Percentiles rank a stretch among this genome's conserved stretches.
phyloP scores from a whole-genome alignment of 2,329 filamentous ascomycete species.

The Phyllosticta citrichinensis region DNA sequence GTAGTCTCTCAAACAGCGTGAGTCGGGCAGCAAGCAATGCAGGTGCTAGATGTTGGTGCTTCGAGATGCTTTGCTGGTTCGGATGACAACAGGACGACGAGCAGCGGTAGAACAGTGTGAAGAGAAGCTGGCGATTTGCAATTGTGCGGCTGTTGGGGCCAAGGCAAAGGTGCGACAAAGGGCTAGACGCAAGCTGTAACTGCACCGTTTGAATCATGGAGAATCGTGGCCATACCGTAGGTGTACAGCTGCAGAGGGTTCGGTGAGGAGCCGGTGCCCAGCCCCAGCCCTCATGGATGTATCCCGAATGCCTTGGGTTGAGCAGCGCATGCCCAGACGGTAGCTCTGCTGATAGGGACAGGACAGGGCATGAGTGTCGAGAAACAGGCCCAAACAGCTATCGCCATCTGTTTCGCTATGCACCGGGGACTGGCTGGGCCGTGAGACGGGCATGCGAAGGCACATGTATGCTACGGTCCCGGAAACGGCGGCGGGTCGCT shows the following conservation, averaged over 20 bases:
- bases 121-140: neutral
- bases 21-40: neutral
- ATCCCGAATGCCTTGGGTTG: neutral
- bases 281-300: neutral
- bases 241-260: too few species aligned
- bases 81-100: neutral
- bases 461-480: neutral
- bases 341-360: neutral
- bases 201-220: neutral
- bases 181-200: neutral
- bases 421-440: neutral
- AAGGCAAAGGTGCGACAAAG: neutral
- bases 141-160: neutral
- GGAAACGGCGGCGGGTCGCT: neutral
- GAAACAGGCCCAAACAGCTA: neutral
- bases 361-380: neutral
- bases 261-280: neutral
- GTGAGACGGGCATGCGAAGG: neutral
- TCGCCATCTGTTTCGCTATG: neutral
- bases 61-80: neutral
- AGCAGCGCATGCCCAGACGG: neutral
- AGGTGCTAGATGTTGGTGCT: neutral
- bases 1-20: neutral
- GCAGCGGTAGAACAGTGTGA: neutral
- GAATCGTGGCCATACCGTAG: too few species aligned